phyloP scores from a whole-genome alignment of 345 rosid genomes.

The Nasturtium officinale region DNA sequence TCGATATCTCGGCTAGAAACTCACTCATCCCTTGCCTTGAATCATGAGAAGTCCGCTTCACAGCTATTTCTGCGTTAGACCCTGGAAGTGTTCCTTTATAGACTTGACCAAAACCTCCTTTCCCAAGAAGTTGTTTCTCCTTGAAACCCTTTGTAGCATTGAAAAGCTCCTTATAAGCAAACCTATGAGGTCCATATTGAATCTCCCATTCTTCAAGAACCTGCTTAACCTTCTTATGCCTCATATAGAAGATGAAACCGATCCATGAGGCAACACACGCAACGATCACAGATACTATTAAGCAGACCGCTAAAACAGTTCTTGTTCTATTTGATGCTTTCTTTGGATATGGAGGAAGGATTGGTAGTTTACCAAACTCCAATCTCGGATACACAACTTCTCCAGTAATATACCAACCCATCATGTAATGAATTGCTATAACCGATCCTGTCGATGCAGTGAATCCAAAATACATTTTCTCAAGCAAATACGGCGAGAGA shows the following conservation, averaged over 20 bases:
- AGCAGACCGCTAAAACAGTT: constrained; percentile 23
- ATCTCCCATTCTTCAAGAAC: constrained; percentile 56
- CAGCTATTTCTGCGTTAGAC: constrained; percentile 49
- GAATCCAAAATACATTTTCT: constrained; percentile 56
- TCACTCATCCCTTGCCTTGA: constrained; percentile 60
- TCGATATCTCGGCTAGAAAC: constrained; percentile 56
- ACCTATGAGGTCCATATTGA: constrained; percentile 53
- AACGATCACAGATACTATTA: not conserved
- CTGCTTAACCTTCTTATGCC: constrained; percentile 40
- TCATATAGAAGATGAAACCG: constrained; percentile 1
- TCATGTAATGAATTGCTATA: constrained; percentile 46
- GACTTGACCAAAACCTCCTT: constrained; percentile 58
- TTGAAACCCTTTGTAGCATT: constrained; percentile 54
- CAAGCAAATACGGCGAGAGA: constrained; percentile 46
- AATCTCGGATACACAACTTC: constrained; percentile 31
- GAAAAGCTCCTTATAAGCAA: constrained; percentile 47
- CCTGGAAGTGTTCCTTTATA: constrained; percentile 51
- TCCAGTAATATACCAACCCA: too few relatives aligned
- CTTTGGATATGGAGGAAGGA: constrained; percentile 57
- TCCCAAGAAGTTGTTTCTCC: constrained; percentile 50
- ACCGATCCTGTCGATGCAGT: constrained; percentile 56
- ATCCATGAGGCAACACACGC: constrained; percentile 14
- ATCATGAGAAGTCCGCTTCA: constrained; percentile 57
- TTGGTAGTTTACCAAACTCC: constrained; percentile 38
- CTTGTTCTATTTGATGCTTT: constrained; percentile 5